Conservation (phyloP, 1,284 basidiomycete genomes). For the Austroboletus novae-zelandiae region DNA sequence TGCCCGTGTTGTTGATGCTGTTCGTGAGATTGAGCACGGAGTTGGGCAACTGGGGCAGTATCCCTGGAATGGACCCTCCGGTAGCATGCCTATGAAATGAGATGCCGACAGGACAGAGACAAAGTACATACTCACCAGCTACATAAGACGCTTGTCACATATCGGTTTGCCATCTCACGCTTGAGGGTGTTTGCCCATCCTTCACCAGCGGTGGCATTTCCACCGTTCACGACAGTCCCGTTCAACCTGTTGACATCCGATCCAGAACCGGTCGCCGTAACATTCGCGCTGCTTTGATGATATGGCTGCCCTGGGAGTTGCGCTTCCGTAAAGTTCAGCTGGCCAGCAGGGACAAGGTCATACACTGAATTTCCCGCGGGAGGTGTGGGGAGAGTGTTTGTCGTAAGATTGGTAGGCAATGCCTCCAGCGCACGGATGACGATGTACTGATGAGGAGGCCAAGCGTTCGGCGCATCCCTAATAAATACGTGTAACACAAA, state of each 20-base stretch:
- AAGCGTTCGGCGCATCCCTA: conserved; percentile 75
- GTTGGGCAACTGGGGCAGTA: conserved; percentile 69
- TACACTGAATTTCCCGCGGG: conserved; percentile 55
- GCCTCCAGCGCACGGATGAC: conserved; percentile 73
- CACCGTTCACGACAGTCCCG: conserved; percentile 73
- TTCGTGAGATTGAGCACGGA: conserved; percentile 73
- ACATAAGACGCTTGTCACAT: conserved; percentile 79
- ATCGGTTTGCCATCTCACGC: conserved; percentile 78
- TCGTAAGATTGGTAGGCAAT: conserved; percentile 67
- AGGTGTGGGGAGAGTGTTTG: conserved; percentile 47
- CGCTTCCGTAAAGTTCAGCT: conserved; percentile 67
- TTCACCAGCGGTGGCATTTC: conserved; percentile 60
- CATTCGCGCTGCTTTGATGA: conserved; percentile 44
- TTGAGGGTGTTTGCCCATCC: conserved; percentile 66
- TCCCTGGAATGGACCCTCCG: conserved; percentile 72
- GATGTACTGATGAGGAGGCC: conserved; percentile 87
- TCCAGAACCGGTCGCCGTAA: conserved; percentile 47
- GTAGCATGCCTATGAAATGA: conserved; percentile 55
- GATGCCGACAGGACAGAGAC: conserved; percentile 27
- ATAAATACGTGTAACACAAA: neutral
- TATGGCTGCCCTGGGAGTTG: conserved; percentile 58
- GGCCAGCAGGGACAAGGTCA: conserved; percentile 67
- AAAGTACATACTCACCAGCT: conserved; percentile 65
- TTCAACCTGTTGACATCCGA: conserved; percentile 44
- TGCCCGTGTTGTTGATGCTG: conserved; percentile 66